Evolutionary conservation across 1,284 basidiomycete species (phyloP), one percentile per base, ranked within the genome.

Genomic region (Papiliotrema nemorosa): DNA sequence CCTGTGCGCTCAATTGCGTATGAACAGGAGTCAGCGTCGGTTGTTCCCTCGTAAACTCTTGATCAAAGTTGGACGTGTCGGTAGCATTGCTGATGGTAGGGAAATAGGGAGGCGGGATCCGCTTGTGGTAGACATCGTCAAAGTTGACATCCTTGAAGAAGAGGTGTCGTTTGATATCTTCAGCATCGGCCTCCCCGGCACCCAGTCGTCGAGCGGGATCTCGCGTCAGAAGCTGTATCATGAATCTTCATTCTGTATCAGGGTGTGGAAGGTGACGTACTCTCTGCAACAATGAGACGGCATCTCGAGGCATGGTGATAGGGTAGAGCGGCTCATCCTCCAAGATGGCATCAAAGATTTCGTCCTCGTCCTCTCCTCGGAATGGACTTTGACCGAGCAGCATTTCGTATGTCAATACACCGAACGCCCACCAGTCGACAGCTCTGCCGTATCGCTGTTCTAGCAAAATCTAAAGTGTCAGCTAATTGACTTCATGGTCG

Each of bases 361-460:
- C 96, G 71, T 99, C 96, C 73, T 98, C 96, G 64, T 98, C 96
- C 66, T 98, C 96, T 52, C 96, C 96, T 47, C 94, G 86, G 85
- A 98, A 99, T 2, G 96, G 96, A 14, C 94, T 97, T 76, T 98
- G 96, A 36, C 96, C 96, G 26, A 98, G 81, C 49, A 99, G 78
- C 96, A 99, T 99, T 76, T 98, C 96, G 71, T 99, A 99, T 41
- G 90, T 97, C 63, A 98, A 77, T 7, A 99, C 94, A 59, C 96
- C 96, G 70, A 98, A 98, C 7, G 96, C 96, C 96, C 96, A 99
- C 96, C 96, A 99, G 69, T 99, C 96, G 45, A 98, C 96, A 5
- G 96, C 96, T 39, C 92, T 87, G 12, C 92, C 92, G 67, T 99
- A 99, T 49, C 92, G 87, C 77, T 98, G 94, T 76, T 98, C 96